Evolutionary conservation across 208 protist species (phyloP), one percentile per base, ranked within the genome.

Genomic region (Trypanosoma melophagium): DNA sequence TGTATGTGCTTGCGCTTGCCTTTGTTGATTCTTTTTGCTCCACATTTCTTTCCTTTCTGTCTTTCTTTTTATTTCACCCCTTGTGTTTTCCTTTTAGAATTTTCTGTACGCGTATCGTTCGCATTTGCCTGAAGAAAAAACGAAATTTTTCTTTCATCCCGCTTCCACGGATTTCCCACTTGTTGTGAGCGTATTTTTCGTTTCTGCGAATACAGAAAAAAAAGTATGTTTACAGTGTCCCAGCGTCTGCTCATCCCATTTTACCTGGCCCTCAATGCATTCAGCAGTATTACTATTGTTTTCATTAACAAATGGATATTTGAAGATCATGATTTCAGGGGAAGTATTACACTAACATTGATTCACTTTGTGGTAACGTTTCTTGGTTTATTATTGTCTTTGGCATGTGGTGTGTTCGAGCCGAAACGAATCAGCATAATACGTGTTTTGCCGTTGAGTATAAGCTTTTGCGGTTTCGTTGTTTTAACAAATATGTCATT

Each of bases 401-500:
- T 74, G 40, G 55, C 50, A 52, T 45, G 73, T 21, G 78, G 82
- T 14, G 60, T 87, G 31, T 90, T 95, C 51, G 51, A 83, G 61
- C 67, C 74, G 9, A 87, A 89, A 68, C 69, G 69, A n/a, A 16
- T 92, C 0, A 49, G 70, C 31, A 38, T 89, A 9, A 31, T 68
- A 14, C 76, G 84, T 54, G 72, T 97, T 13, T 16, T 97, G 2
- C 89, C 87, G 3, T 75, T 94, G 10, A 86, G 85, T 66, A 1
- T 86, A 13, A 87, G 87, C 35, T 97, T 93, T 72, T 92, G 85
- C 66, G 89, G 88, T 21, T 97, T 94, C 66, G 90, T 97, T 16
- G 81, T 89, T 21, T 76, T 96, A 31, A 93, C 85, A 10, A 97
- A 97, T 67, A 61, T 96, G 52, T 92, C 83, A 4, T 77, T 97